A percentile compares a stretch with the other conserved stretches of the same genome.
Evolutionary conservation across 2,329 filamentous ascomycete genomes (phyloP).

Genomic region (Pyrenochaeta sp.): DNA sequence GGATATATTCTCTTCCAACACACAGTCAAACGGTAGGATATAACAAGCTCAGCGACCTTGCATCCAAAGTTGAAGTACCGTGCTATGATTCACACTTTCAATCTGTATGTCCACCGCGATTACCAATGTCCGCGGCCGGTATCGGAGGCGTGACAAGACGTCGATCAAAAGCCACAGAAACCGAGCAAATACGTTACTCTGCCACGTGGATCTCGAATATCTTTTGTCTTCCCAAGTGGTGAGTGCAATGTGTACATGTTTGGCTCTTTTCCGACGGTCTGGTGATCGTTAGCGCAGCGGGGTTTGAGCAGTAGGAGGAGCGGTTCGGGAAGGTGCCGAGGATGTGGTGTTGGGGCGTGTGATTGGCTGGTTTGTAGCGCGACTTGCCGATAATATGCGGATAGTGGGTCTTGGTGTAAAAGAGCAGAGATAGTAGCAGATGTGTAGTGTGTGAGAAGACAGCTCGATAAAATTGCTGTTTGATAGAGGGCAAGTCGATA

Average conservation of each 20-base stretch:
- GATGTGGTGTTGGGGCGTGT: neutral
- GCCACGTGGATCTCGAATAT: no score
- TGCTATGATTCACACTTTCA: slow-evolving; percentile 8
- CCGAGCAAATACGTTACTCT: no score
- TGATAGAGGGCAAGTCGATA: no score
- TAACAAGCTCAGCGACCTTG: neutral
- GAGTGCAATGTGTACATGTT: neutral
- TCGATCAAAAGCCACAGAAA: no score
- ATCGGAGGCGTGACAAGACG: neutral
- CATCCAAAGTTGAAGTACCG: no score
- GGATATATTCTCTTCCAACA: no score
- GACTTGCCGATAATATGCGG: no score
- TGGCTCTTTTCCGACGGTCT: neutral
- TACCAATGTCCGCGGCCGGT: slow-evolving; percentile 22
- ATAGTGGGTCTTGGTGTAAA: no score
- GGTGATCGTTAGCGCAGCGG: neutral
- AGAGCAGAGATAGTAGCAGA: no score
- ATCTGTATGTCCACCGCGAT: neutral
- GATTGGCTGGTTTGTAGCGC: neutral
- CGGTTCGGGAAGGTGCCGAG: slow-evolving; percentile 8
- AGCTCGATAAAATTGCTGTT: no score
- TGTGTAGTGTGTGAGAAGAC: no score
- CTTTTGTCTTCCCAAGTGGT: neutral
- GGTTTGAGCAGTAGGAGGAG: neutral
- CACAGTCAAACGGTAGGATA: no score